Percentiles rank a stretch among this genome's conserved stretches.
Conservation (phyloP, 768 basidiomycete genomes). For the Suillus occidentalis region DNA sequence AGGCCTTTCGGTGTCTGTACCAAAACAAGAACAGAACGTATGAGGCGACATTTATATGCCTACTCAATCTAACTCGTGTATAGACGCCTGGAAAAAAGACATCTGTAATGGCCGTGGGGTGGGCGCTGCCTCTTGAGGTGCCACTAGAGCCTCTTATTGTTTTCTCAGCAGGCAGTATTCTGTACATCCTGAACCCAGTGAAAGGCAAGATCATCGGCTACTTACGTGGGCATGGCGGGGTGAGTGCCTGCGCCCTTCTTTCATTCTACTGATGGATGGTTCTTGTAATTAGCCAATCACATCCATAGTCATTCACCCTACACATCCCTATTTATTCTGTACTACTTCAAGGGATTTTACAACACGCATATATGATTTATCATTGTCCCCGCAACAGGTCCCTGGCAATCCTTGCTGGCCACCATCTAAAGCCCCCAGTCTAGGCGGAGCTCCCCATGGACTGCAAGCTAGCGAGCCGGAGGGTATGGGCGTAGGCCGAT, state of each 20-base stretch:
- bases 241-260: constrained; percentile 35
- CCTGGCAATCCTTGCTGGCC: constrained; percentile 62
- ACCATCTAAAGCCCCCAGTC: constrained; percentile 46
- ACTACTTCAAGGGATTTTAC: constrained; percentile 75
- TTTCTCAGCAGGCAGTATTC: constrained; percentile 50
- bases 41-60: background rate
- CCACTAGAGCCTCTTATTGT: constrained; percentile 61
- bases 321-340: constrained; percentile 56
- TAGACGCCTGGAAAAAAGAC: background rate
- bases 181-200: constrained; percentile 56
- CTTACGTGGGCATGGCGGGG: constrained; percentile 73
- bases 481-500: constrained; percentile 58
- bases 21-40: constrained; percentile 1
- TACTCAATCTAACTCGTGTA: background rate
- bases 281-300: constrained; percentile 54
- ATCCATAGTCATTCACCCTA: constrained; percentile 65
- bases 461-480: constrained; percentile 58
- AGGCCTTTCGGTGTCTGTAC: background rate
- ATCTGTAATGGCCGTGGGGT: constrained; percentile 42
- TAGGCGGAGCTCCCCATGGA: constrained; percentile 70
- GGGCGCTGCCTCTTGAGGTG: constrained; percentile 49
- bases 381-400: constrained; percentile 28
- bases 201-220: constrained; percentile 41
- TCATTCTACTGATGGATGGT: constrained; percentile 9
- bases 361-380: constrained; percentile 68